Conservation (phyloP, 306 rosid genomes). For the Begonia loranthoides region DNA sequence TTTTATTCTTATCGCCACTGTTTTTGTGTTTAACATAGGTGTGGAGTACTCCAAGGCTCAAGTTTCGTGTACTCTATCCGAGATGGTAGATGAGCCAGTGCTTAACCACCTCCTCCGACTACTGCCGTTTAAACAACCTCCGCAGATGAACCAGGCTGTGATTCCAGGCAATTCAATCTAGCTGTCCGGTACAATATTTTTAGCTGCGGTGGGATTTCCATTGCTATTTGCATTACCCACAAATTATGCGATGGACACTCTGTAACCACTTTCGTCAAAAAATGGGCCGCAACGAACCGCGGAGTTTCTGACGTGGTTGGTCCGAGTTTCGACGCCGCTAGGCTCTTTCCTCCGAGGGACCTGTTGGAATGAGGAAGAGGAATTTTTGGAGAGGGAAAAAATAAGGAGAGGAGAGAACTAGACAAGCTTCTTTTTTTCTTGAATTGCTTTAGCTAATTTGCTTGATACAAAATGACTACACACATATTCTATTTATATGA, state of each 20-base stretch:
- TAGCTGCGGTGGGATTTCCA: slow-evolving; percentile 7
- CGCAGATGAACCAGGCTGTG: neutral
- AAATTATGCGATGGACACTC: slow-evolving; percentile 11
- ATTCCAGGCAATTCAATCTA: neutral
- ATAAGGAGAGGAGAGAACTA: too few relatives aligned
- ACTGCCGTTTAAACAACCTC: neutral
- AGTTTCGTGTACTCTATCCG: neutral
- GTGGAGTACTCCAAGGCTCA: slow-evolving; percentile 11
- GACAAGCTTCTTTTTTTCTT: too few relatives aligned
- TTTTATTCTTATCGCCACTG: too few relatives aligned
- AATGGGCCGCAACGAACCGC: slow-evolving; percentile 9
- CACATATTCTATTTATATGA: too few relatives aligned
- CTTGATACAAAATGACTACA: too few relatives aligned
- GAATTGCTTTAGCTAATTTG: too few relatives aligned
- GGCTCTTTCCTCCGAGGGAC: slow-evolving; percentile 18
- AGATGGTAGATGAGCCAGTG: slow-evolving; percentile 3
- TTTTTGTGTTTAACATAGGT: too few relatives aligned
- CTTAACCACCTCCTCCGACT: neutral
- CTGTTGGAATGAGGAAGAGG: too few relatives aligned
- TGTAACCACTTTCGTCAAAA: neutral
- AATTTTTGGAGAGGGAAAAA: too few relatives aligned
- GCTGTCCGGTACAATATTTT: slow-evolving; percentile 6
- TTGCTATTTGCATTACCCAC: slow-evolving; percentile 5
- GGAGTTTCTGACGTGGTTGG: neutral
- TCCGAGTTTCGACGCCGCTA: slow-evolving; percentile 5